These are phyloP conservation scores for Calycina herbarum DNA, from an alignment of 2,329 filamentous ascomycete genomes.

Conservation along the genomic window DNA sequence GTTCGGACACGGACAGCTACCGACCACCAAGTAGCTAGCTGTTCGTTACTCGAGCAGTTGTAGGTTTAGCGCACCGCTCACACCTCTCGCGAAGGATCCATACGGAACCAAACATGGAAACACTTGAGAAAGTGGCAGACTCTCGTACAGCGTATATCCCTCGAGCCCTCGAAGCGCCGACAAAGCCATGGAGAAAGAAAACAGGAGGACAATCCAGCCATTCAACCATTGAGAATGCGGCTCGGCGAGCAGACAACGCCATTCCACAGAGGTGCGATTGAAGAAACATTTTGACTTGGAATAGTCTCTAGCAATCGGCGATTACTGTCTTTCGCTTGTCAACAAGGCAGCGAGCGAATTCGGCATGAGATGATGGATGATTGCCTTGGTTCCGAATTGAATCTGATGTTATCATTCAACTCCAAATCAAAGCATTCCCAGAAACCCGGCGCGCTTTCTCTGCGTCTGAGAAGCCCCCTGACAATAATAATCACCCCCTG, in stretches of 20 bases:
- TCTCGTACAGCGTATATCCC: neutral
- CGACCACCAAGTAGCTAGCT: neutral
- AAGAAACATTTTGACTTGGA: neutral
- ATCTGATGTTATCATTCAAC: neutral
- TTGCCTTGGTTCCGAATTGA: neutral
- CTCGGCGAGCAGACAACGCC: neutral
- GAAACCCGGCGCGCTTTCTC: conserved; percentile 14
- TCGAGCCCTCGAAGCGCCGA: neutral
- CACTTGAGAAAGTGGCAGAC: neutral
- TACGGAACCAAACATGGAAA: neutral
- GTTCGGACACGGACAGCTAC: neutral
- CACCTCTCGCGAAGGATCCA: neutral
- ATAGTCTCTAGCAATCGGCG: neutral
- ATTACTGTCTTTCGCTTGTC: neutral
- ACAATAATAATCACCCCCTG: conserved; percentile 3
- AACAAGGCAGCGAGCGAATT: neutral
- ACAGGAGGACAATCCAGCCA: neutral
- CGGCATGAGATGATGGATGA: neutral
- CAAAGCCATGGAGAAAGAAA: neutral
- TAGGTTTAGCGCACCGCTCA: conserved; percentile 2
- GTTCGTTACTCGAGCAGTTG: neutral
- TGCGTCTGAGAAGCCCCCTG: neutral
- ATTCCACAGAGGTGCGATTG: neutral
- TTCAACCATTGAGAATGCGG: neutral
- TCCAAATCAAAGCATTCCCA: conserved; percentile 8